Conservation (phyloP, 73 alveolate genomes). For the Breviolum minutum region DNA sequence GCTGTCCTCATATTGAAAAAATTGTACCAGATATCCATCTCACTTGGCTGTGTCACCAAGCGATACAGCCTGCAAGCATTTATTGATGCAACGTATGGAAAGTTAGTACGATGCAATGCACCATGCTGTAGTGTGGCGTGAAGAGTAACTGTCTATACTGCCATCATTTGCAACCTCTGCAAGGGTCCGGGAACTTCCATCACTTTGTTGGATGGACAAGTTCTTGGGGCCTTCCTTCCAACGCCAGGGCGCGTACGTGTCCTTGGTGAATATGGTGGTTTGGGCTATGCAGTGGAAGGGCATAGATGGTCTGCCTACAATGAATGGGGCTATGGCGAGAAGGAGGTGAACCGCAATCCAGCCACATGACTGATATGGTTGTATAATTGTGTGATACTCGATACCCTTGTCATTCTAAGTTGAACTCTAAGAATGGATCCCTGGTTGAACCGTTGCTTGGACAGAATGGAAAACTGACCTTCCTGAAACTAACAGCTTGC, state of each 20-base stretch:
- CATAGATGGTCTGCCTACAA: slow-evolving; percentile 44
- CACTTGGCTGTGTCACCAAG: no score
- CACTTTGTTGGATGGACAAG: neutral
- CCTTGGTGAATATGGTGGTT: slow-evolving; percentile 89
- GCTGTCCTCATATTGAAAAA: neutral
- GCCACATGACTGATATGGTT: neutral
- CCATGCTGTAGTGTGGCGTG: no score
- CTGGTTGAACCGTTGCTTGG: no score
- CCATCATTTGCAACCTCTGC: neutral
- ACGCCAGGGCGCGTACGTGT: slow-evolving; percentile 73
- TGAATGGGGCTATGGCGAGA: slow-evolving; percentile 90
- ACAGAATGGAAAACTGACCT: no score
- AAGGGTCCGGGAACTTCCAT: neutral
- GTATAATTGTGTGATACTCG: neutral
- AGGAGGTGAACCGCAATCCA: slow-evolving; percentile 42
- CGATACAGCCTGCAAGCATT: no score
- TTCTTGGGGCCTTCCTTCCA: neutral
- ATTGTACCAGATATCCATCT: neutral
- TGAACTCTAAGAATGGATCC: no score
- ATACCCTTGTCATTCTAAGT: no score
- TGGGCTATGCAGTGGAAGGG: slow-evolving; percentile 91
- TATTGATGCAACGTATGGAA: no score
- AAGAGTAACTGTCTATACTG: no score
- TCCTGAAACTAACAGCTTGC: no score
- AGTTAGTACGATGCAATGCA: no score